Base-by-base conservation (phyloP, 2,329 filamentous ascomycete species). In the Fusarium phyllophilum region DNA sequence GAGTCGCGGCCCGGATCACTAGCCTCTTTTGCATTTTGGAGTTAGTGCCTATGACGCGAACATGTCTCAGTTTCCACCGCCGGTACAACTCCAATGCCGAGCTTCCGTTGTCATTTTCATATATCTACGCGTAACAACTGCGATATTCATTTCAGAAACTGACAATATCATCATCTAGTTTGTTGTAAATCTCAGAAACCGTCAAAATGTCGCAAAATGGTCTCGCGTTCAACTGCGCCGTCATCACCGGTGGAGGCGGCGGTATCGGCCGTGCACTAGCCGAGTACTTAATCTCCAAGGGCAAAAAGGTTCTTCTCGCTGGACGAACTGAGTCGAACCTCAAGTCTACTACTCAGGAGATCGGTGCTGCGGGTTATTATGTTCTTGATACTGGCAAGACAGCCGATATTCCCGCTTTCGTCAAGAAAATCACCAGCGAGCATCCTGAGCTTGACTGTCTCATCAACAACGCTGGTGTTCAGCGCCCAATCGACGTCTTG, bases 401-500 rank as follows among this genome's bases (percentile, higher is more conserved):
- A 1, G 58, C 78, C 0, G 76, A 81, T 3, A 86, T 89, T 14
- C 81, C 85, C 0, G 48, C 58, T 0, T 89, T 90, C 68, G 79
- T 86, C 60, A 64, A 83, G 46, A 82, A 82, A 22, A 76, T 90
- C 46, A 85, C 82, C 7, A 71, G 68, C 6, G 84, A 89, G 11
- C 85, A 90, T 73, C 87, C 78, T 2, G 78, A 79, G 3, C 77
- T 90, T 6, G 88, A 91, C 79, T 90, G 88, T 71, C 77, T 90
- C 1, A 81, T 90, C 76, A 90, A 90, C 80, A 90, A 91, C 62
- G 88, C 88, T 0, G 88, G 88, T 5, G 86, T 90, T 1, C 88
- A 90, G 76, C 80, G 87, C 5, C 89, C 87, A 0, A 82, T 91
- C 3, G 78, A 87, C 22, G 81, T 88, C 2, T 34, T 78, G 13